Evolutionary conservation across 257 asterid species (phyloP).

Genomic region (Euphrasia confusa): DNA sequence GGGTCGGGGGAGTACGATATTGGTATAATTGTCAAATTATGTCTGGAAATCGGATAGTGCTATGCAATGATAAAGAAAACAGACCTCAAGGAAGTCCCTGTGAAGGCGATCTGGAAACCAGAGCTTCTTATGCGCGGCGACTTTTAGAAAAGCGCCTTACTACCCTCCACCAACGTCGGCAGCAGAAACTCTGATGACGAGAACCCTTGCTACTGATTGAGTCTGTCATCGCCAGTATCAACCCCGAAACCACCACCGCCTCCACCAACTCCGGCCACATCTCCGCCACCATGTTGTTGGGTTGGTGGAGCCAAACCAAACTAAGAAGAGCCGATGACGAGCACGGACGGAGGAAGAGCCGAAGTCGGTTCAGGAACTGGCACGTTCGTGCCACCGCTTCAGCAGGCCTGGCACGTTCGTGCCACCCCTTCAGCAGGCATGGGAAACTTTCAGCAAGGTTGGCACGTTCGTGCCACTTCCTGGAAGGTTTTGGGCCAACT

Average conservation of each 20-base stretch:
- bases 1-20: too few relatives aligned
- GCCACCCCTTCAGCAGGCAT: too few relatives aligned
- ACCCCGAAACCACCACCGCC: slow-evolving; percentile 67
- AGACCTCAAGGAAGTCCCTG: slow-evolving; percentile 74
- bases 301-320: too few relatives aligned
- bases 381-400: too few relatives aligned
- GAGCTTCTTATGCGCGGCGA: slow-evolving; percentile 68
- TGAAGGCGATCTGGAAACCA: slow-evolving; percentile 92
- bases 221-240: slow-evolving; percentile 78
- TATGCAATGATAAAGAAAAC: not conserved
- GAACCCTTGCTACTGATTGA: slow-evolving; percentile 63
- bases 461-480: too few relatives aligned
- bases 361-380: too few relatives aligned
- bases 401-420: too few relatives aligned
- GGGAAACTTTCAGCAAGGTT: too few relatives aligned
- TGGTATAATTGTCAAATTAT: too few relatives aligned
- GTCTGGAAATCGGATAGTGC: slow-evolving; percentile 32
- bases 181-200: slow-evolving; percentile 68
- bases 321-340: too few relatives aligned
- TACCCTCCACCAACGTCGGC: slow-evolving; percentile 63
- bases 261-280: slow-evolving; percentile 55
- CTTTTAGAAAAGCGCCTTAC: slow-evolving; percentile 68
- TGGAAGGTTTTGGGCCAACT: too few relatives aligned
- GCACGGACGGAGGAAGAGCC: too few relatives aligned
- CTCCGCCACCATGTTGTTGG: slow-evolving; percentile 91